phyloP scores from a whole-genome alignment of 192 early-diverging fungal genomes.

The Obelidium mucronatum region DNA sequence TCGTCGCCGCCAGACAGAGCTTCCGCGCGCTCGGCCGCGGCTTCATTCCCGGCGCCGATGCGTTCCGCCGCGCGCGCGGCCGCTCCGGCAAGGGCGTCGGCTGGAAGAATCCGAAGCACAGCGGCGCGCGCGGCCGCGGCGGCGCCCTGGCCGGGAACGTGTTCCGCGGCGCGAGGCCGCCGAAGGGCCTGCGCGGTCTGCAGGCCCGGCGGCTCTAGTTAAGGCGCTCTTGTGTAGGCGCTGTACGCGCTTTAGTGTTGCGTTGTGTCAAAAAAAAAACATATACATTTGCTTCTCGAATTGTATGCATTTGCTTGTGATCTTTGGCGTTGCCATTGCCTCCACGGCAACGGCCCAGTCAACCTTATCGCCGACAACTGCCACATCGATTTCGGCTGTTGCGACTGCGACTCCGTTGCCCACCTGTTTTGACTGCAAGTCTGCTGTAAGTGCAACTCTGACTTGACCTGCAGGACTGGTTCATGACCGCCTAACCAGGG shows the following conservation, averaged over 20 bases:
- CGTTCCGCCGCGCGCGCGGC: slow-evolving; percentile 15
- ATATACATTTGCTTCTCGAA: no score
- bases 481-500: slow-evolving; percentile 33
- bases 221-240: no score
- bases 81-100: slow-evolving; percentile 29
- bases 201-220: background rate
- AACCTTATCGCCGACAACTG: background rate
- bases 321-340: background rate
- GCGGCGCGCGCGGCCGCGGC: slow-evolving; percentile 18
- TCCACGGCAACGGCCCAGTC: background rate
- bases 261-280: no score
- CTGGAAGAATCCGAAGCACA: slow-evolving; percentile 30
- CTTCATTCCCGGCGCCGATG: slow-evolving; percentile 25
- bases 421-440: slow-evolving; percentile 52
- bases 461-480: background rate
- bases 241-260: no score
- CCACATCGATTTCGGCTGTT: no score
- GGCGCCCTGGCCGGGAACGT: slow-evolving; percentile 15
- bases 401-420: slow-evolving; percentile 20
- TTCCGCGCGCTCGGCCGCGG: slow-evolving; percentile 27
- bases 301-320: background rate
- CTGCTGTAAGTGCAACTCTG: slow-evolving; percentile 8
- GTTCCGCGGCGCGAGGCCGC: slow-evolving; percentile 6
- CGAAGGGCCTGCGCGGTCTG: slow-evolving; percentile 7
- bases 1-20: slow-evolving; percentile 15